These are phyloP conservation scores for Boletus insuetus DNA, from an alignment of 768 basidiomycete species.

Conservation along the genomic window DNA sequence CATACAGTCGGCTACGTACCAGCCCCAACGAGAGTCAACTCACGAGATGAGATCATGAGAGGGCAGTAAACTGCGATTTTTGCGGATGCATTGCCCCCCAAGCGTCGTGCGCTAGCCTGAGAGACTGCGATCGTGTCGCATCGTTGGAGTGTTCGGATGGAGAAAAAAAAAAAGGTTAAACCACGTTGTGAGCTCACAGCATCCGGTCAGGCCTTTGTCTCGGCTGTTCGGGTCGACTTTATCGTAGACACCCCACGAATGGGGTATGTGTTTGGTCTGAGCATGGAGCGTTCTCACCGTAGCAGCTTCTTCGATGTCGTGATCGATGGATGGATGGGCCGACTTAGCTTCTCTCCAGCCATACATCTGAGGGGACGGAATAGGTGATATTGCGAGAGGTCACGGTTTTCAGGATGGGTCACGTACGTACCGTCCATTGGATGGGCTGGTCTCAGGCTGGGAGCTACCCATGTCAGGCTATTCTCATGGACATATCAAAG, in stretches of 20 bases:
- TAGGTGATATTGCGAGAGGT: conserved; percentile 17
- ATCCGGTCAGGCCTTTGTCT: not conserved
- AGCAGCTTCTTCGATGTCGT: conserved; percentile 14
- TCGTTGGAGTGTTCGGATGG: not conserved
- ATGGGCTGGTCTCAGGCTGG: not conserved
- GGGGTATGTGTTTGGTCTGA: not conserved
- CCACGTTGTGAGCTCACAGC: conserved; percentile 18
- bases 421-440: conserved; percentile 5
- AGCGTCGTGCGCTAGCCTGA: not conserved
- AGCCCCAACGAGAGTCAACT: not conserved
- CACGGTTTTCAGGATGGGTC: not conserved
- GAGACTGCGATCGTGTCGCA: not conserved
- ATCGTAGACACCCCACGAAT: not conserved
- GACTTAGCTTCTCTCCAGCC: conserved; percentile 9
- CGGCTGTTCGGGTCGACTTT: not conserved
- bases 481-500: conserved; percentile 12
- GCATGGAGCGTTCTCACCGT: not conserved
- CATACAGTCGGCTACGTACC: not conserved
- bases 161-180: conserved; percentile 17
- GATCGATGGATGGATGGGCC: conserved; percentile 1
- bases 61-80: not conserved
- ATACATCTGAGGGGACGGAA: conserved; percentile 10
- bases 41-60: not conserved
- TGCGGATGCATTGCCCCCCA: not conserved
- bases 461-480: conserved; percentile 12